Evolutionary conservation across 495 filamentous ascomycete species (phyloP), one percentile per base, ranked within the genome.

Genomic region (Opeltia flavorubescens): DNA sequence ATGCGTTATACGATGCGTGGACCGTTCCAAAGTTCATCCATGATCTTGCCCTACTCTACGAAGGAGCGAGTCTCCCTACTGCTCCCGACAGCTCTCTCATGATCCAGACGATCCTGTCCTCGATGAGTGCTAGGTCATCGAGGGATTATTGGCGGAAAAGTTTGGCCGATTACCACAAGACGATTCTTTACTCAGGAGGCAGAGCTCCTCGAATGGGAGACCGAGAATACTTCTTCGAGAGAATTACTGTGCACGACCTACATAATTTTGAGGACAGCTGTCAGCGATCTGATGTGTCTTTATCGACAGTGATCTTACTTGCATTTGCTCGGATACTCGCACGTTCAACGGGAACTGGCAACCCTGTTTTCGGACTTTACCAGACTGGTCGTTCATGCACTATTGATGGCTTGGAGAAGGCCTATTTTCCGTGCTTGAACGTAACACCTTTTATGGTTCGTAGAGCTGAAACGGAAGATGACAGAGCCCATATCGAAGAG

Each of bases 1-100:
- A 66, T 44, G 59, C 63, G 12, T 44, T 50, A 5, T 66, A 66
- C 48, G 63, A 66, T 29, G 63, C 61, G 0, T 62, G 58, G 58
- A 61, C 61, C 3, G 57, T 66, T 48, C 49, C 48, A 2, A 55
- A 54, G 28, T 50, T 64, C 13, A 44, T 61, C 17, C 41, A 55
- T 9, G 63, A 66, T 8, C 54, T 66, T 8, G 49, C 27, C 8
- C 46, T 52, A 0, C 40, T 66, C 3, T 66, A 66, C 20, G 43
- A 46, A 7, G 35, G 28, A 15, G 30, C 51, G 15, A 2, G 42
- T 0, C 34, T 52, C 8, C 40, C 25, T 51, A 2, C 50, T 48
- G 18, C 56, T 55, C 0, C 46, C 50, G 23, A 55, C 56, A 40
- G 41, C 52, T 6, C 25, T 50, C 8, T 59, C 17, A 58, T 63